Evolutionary conservation across 2,329 filamentous ascomycete genomes (phyloP), one percentile per base, ranked within the genome.

Genomic region (Venturia oleaginea): DNA sequence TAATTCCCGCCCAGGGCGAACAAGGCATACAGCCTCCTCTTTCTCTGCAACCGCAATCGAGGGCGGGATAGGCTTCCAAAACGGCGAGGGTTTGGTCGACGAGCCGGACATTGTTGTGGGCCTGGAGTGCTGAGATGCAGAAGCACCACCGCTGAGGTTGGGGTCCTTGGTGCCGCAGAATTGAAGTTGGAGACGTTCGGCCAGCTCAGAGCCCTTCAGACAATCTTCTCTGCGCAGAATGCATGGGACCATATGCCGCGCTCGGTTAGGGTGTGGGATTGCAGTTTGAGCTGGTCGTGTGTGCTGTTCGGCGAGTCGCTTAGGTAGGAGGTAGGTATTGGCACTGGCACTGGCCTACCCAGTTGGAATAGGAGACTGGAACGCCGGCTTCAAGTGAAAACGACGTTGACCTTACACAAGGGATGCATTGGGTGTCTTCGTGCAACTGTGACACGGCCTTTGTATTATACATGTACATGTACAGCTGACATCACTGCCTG

Each of bases 181-280:
- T 19, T 34, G 27, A 19, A 57, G 51, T 42, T 59, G 19, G 34
- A 64, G 22, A 22, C 63, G 34, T 22, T 64, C 27, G 38, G 55
- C 55, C 34, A 67, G 51, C 17, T 66, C 66, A 24, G 38, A 30
- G 15, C 59, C 65, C 13, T 40, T 37, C 30, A 67, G 65, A 64
- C 65, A 66, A 38, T 67, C 64, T 60, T 67, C 59, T 22, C 66
- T 60, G 22, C 57, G 65, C 22, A 67, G 57, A 11, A 46, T 61
- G 60, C 66, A 66, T 64, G 66, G 66, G 54, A 62, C 32, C 59
- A 62, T 62, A 63, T 51, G 46, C 46, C 3, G 46, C 22, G 27
- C 46, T 51, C 3, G 27, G 22, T 51, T 30, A 10, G 46, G 46
- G 22, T 10, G 22, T 10, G 24, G 22, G 46, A 27, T 13, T 51